Evolutionary conservation across 2,329 filamentous ascomycete genomes (phyloP), one percentile per base, ranked within the genome.

Genomic region (Alternaria brassicae): DNA sequence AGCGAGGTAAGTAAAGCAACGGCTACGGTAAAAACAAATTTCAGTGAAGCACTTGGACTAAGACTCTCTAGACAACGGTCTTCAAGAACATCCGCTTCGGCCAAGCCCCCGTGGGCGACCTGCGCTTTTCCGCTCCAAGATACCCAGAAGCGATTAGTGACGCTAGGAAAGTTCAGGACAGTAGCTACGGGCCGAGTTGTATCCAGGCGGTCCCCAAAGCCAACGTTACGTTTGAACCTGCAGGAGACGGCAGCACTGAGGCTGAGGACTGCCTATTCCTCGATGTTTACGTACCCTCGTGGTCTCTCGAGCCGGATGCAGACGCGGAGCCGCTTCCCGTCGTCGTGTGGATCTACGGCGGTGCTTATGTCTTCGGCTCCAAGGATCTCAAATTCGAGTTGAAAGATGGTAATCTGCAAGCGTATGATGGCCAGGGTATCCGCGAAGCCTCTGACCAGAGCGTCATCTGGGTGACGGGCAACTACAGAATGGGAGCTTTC

Each of bases 381-480:
- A 40, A 40, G 19, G 37, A 40, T 19, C 37, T 40, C 10, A 3
- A 23, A 2, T 40, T 40, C 10, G 4, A 40, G 0, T 7, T 23
- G 0, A 6, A 23, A 6, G 3, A 15, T 15, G 37, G 37, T 12
- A 2, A 0, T 2, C 23, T 40, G 10, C 37, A 23, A 2, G 37
- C 37, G 23, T 40, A 40, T 6, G 37, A 40, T 3, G 37, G 37
- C 19, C 37, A 23, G 15, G 37, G 37, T 2, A 40, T 40, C 6
- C 19, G 37, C 23, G 37, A 40, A 0, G 2, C 1, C 5, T 1
- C 19, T 15, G 0, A 8, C 0, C 10, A 40, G 0, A 1, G 19
- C 19, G 12, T 40, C 19, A 40, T 40, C 37, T 40, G 37, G 37
- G 37, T 40, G 6, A 40, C 37, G 1, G 37, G 37, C 1, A 40